Percentiles rank a stretch among this genome's conserved stretches.
Evolutionary conservation across 768 basidiomycete genomes (phyloP).

Genomic region (Lactarius pseudohatsudake): DNA sequence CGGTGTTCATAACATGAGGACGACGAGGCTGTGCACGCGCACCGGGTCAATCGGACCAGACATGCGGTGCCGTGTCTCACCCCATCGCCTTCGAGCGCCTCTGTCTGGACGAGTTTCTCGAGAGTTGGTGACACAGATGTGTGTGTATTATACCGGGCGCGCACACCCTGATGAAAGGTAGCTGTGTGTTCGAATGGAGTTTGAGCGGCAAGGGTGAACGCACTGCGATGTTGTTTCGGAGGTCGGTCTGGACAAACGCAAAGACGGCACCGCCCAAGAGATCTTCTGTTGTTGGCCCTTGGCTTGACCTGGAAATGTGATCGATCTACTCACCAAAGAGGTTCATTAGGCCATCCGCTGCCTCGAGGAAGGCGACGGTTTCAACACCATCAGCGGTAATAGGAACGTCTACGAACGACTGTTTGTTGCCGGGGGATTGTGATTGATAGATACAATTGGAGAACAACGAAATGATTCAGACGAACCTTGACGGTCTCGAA

Average conservation of each 20-base stretch:
- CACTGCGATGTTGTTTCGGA: slow-evolving; percentile 65
- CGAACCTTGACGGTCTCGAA: slow-evolving; percentile 68
- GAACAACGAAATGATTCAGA: slow-evolving; percentile 5
- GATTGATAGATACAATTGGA: slow-evolving; percentile 13
- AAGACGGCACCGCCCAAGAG: slow-evolving; percentile 68
- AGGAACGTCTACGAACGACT: slow-evolving; percentile 89
- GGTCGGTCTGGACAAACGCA: slow-evolving; percentile 70
- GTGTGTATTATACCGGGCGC: slow-evolving; percentile 48
- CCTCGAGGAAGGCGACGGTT: slow-evolving; percentile 77
- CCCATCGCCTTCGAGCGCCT: slow-evolving; percentile 41
- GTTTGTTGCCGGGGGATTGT: slow-evolving; percentile 4
- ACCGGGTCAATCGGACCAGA: slow-evolving; percentile 68
- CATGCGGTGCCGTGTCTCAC: slow-evolving; percentile 55
- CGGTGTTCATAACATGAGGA: slow-evolving; percentile 6
- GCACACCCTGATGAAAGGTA: slow-evolving; percentile 54
- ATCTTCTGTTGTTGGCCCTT: slow-evolving; percentile 41
- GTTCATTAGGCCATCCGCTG: slow-evolving; percentile 79
- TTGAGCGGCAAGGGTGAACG: slow-evolving; percentile 29
- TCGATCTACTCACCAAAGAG: slow-evolving; percentile 57
- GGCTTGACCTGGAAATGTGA: background rate
- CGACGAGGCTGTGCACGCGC: slow-evolving; percentile 29
- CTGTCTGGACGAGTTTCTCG: slow-evolving; percentile 58
- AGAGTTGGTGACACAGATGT: slow-evolving; percentile 51
- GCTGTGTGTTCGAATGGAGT: background rate
- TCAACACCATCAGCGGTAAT: slow-evolving; percentile 77